Evolutionary conservation across 441 rosid species (phyloP), one percentile per base, ranked within the genome.

Genomic region (Populus tomentosa): DNA sequence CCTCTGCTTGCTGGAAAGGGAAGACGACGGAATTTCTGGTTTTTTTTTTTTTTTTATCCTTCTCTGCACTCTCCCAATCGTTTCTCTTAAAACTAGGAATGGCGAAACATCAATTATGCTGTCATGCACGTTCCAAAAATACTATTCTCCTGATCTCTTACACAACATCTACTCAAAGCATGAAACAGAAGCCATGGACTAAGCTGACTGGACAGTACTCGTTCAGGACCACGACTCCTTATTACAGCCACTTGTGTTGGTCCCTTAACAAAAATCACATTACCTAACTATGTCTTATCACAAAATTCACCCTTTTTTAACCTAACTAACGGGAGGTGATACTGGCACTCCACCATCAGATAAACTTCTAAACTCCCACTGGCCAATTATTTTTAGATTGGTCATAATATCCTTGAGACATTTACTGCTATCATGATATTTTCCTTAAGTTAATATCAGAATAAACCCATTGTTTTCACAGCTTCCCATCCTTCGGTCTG

Each of bases 61-160:
- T 14, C n/a, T 65, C 71, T 76, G 63, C 61, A 73, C 69, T 40
- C 75, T 46, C 81, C 80, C 73, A 76, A 74, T 56, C 23, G 53
- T 69, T 61, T 74, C 32, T 75, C 75, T 72, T 69, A 24, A 69
- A 81, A 85, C 84, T 78, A 62, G 86, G 88, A 83, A 83, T 80
- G 85, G 84, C 85, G 87, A 74, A 78, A 84, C 85, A 72, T 77
- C 83, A 86, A 81, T 75, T 80, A 85, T 86, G 80, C 83, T 84
- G 82, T 79, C 84, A 75, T 78, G 89, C 92, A 89, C 86, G 88
- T 85, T 89, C 81, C 72, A 53, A 11, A 81, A 65, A 74, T 24
- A 80, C 78, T 64, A 77, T 69, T 82, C 74, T 70, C 71, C 20
- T 32, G 33, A 32, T 28, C 14, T 13, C 21, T 28, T 21, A 11